A percentile compares a stretch with the other conserved stretches of the same genome.
Conservation (phyloP, 495 filamentous ascomycete species). For the Hypoxylon subgilvum region DNA sequence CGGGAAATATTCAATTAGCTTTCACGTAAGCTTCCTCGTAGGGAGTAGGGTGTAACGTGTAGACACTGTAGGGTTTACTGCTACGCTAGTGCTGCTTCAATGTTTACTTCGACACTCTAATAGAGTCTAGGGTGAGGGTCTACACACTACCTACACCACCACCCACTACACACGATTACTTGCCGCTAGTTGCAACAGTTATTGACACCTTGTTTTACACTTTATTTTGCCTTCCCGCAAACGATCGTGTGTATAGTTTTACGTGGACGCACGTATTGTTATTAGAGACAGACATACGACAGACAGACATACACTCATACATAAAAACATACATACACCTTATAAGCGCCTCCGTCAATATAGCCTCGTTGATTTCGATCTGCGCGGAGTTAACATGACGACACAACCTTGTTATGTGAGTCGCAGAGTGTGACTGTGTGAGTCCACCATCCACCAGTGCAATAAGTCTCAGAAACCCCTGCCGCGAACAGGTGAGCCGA, state of each 20-base stretch:
- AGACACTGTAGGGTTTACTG: slow-evolving; percentile 19
- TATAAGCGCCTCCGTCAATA: slow-evolving; percentile 6
- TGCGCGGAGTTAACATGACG: not conserved
- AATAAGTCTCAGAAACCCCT: not conserved
- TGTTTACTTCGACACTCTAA: too few relatives aligned
- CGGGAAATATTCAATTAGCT: slow-evolving; percentile 27
- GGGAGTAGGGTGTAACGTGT: too few relatives aligned
- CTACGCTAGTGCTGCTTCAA: slow-evolving; percentile 16
- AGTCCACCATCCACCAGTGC: not conserved
- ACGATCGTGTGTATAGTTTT: too few relatives aligned
- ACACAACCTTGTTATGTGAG: slow-evolving; percentile 14
- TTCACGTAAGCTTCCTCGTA: slow-evolving; percentile 7
- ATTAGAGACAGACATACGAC: too few relatives aligned
- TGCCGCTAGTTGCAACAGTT: slow-evolving; percentile 28
- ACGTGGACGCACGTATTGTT: too few relatives aligned
- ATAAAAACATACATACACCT: too few relatives aligned
- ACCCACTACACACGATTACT: too few relatives aligned
- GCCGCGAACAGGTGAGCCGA: slow-evolving; percentile 5
- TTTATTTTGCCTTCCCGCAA: slow-evolving; percentile 27
- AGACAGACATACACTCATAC: too few relatives aligned
- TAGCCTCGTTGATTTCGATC: slow-evolving; percentile 12
- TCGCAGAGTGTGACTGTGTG: too few relatives aligned
- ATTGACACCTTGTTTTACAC: slow-evolving; percentile 37
- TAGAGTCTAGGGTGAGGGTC: not conserved
- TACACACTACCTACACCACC: too few relatives aligned